Evolutionary conservation across 1,284 basidiomycete species (phyloP), one percentile per base, ranked within the genome.

Genomic region (Fomitopsis pinicola): DNA sequence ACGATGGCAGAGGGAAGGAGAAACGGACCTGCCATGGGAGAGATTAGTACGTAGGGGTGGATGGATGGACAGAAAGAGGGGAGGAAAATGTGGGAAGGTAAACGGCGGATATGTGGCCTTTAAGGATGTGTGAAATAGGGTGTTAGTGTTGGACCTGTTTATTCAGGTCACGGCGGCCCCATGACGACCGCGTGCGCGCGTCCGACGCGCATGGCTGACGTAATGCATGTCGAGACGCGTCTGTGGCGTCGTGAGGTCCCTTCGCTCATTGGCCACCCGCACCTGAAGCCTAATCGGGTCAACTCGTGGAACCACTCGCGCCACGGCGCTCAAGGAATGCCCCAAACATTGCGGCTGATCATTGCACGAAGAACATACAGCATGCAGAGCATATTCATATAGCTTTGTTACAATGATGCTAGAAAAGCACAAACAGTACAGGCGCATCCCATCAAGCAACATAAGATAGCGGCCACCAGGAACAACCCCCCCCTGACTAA

Each of bases 1-100:
- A n/a, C n/a, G 28, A 10, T 28, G 12, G 48, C 50, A 8, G 22
- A 40, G 38, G 44, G 46, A 3, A 42, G 44, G 50, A 26, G 30
- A 52, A 44, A 64, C 76, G 58, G 60, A 78, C 76, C 71, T 48
- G 67, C 69, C 72, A 77, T 77, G 55, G 14, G 22, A 22, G 22
- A 22, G 22, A 22, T 22, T 22, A 22, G 22, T 22, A 22, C 1
- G 30, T 50, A 55, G 46, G 52, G 36, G 52, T 60, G 19, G 15
- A 40, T 28, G 15, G 61, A 22, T 53, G 56, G 59, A 55, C 28
- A 56, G 64, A 57, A 57, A 45, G 53, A 61, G 62, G 55, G 58
- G 59, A 30, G 28, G 19, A 33, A 54, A 38, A 59, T 63, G 63
- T 61, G 57, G 59, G 61, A 30, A 61, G 55, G 33, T 54, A 53